phyloP scores from a whole-genome alignment of 495 filamentous ascomycete species.

The Penicillium silybi region DNA sequence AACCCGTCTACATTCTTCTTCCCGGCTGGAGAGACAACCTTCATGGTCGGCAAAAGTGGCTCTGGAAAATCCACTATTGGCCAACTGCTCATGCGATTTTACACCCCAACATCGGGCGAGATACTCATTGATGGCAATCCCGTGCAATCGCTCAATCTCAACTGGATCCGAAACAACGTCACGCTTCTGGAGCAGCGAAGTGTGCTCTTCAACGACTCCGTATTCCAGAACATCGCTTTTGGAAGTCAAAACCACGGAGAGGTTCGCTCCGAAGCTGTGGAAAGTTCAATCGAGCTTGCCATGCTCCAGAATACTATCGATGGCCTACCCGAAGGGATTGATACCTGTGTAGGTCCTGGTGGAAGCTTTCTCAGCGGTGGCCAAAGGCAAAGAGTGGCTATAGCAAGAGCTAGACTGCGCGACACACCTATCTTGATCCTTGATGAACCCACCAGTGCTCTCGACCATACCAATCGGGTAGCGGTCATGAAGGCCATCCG shows the following conservation, averaged over 20 bases:
- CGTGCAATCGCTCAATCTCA: constrained; percentile 57
- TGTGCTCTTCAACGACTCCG: constrained; percentile 77
- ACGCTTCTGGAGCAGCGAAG: constrained; percentile 82
- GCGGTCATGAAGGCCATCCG: constrained; percentile 70
- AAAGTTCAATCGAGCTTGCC: constrained; percentile 54
- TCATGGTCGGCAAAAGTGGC: constrained; percentile 81
- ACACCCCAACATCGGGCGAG: constrained; percentile 59
- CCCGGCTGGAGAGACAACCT: constrained; percentile 67
- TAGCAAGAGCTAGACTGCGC: constrained; percentile 73
- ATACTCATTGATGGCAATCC: constrained; percentile 66
- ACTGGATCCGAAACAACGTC: constrained; percentile 76
- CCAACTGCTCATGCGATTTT: constrained; percentile 75
- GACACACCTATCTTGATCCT: constrained; percentile 78
- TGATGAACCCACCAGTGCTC: constrained; percentile 79
- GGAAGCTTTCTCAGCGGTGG: constrained; percentile 79
- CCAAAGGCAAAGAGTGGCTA: constrained; percentile 72
- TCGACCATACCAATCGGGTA: constrained; percentile 69
- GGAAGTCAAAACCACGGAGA: constrained; percentile 50
- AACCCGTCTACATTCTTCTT: constrained; percentile 62
- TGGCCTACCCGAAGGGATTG: constrained; percentile 65
- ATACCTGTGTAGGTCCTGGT: constrained; percentile 68
- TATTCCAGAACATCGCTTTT: constrained; percentile 77
- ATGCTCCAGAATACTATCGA: constrained; percentile 69
- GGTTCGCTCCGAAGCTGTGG: constrained; percentile 52
- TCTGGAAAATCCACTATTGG: constrained; percentile 91